A percentile compares a stretch with the other conserved stretches of the same genome.
phyloP scores from a whole-genome alignment of 1,139 yeast species.

The Pichia sp. region DNA sequence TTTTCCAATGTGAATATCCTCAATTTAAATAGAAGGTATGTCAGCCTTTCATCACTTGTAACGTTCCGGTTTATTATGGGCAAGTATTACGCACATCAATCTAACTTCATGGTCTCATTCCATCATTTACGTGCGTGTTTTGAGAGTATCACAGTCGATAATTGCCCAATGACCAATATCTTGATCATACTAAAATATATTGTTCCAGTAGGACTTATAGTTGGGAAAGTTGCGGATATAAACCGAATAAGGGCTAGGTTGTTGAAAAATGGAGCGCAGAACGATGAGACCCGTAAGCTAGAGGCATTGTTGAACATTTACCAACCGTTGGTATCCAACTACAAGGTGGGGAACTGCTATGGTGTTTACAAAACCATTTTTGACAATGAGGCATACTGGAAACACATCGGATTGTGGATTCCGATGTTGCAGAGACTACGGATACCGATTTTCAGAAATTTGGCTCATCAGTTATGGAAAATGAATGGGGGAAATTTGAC shows the following conservation, averaged over 20 bases:
- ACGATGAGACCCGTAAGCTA: neutral
- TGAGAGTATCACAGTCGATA: slow-evolving; percentile 32
- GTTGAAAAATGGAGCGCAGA: neutral
- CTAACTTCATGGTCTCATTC: slow-evolving; percentile 53
- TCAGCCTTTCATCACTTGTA: slow-evolving; percentile 50
- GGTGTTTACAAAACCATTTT: slow-evolving; percentile 35
- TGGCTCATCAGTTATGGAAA: slow-evolving; percentile 34
- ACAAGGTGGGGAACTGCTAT: slow-evolving; percentile 41
- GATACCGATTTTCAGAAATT: slow-evolving; percentile 45
- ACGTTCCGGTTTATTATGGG: slow-evolving; percentile 69
- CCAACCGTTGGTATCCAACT: slow-evolving; percentile 33
- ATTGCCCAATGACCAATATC: slow-evolving; percentile 35
- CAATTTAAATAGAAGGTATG: slow-evolving; percentile 41
- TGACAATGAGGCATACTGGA: slow-evolving; percentile 37
- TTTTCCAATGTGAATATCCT: slow-evolving; percentile 70
- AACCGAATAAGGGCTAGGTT: slow-evolving; percentile 1
- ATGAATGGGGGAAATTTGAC: slow-evolving; percentile 14
- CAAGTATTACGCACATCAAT: slow-evolving; percentile 57
- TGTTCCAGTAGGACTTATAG: slow-evolving; percentile 52
- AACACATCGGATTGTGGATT: slow-evolving; percentile 36
- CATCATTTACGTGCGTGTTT: slow-evolving; percentile 64
- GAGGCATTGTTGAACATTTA: slow-evolving; percentile 1
- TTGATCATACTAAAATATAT: slow-evolving; percentile 46
- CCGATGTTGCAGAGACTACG: slow-evolving; percentile 41
- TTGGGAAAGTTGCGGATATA: slow-evolving; percentile 48